Base-by-base conservation (phyloP, 345 rosid genomes). In the Turnera subulata region DNA sequence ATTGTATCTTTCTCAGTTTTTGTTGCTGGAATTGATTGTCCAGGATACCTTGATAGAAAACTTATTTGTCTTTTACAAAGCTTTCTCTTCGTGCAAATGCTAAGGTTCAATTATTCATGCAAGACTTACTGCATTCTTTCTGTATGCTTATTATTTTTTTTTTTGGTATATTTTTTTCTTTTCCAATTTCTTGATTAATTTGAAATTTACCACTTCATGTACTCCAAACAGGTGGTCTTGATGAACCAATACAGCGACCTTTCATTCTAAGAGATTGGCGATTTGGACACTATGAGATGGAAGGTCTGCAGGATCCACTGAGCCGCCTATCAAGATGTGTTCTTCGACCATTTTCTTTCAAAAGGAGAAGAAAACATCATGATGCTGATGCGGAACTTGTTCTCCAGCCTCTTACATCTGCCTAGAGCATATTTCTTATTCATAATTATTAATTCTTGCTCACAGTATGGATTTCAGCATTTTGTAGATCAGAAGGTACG, bases 281-380 rank as follows among this genome's bases (percentile, higher is more conserved):
- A 46, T 91, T 91, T 72, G 98, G 98, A 63, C 96, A 85, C 72
- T 91, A 91, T 63, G 82, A 86, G 75, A 74, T 91, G 90, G 98
- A 91, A 58, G 95, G 96, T 67, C 84, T 91, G 50, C 98, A 88
- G 72, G 98, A 91, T 58, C 98, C 98, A 1, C 55, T 91, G 51
- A 86, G 86, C 68, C 76, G 87, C 22, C 24, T 85, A 16, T 74
- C 79, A 40, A 71, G 89, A 76, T 40, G 61, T 53, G 67, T 91
- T 56, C 73, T 72, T 50, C 80, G 55, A 24, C 74, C 84, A 40
- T 65, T 86, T 72, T 63, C 73, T 58, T 61, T 65, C 14, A 60
- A 22, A 57, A 79, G 60, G 76, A 84, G 67, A 49, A 77, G 73
- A 65, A 77, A 76, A 46, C 59, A 64, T 35, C 56, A 59, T 35